These are phyloP conservation scores for Scheffersomyces segobiensis DNA, from an alignment of 1,139 yeast species.

Conservation along the genomic window DNA sequence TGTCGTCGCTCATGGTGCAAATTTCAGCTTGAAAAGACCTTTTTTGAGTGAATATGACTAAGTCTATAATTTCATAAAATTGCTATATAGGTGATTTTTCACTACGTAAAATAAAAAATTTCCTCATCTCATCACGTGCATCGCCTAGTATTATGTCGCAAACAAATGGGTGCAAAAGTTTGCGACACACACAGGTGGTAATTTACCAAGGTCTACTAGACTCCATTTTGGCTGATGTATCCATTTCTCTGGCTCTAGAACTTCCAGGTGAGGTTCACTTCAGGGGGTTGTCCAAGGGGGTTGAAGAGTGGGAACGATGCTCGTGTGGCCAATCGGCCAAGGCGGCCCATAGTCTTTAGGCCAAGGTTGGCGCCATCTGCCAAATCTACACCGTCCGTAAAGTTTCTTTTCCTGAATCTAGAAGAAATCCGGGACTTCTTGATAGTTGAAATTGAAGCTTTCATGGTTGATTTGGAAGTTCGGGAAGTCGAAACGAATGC, in stretches of 20 bases:
- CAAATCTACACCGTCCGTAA: slow-evolving; percentile 14
- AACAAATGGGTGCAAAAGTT: neutral
- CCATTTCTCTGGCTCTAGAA: slow-evolving; percentile 7
- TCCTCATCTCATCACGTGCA: slow-evolving; percentile 14
- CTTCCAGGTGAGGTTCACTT: slow-evolving; percentile 17
- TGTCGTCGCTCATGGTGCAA: slow-evolving; percentile 26
- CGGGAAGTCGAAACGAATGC: slow-evolving; percentile 16
- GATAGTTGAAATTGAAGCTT: slow-evolving; percentile 25
- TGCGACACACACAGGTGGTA: neutral
- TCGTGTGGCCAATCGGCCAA: slow-evolving; percentile 25
- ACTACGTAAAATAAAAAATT: slow-evolving; percentile 3
- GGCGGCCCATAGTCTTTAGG: slow-evolving; percentile 21
- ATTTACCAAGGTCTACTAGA: neutral
- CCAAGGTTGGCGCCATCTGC: slow-evolving; percentile 26
- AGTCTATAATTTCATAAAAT: neutral
- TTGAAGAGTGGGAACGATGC: slow-evolving; percentile 24
- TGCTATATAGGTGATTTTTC: neutral
- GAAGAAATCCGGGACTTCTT: slow-evolving; percentile 24
- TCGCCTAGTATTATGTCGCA: slow-evolving; percentile 2
- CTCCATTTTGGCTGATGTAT: neutral
- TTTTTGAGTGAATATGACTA: neutral
- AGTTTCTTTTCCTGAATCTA: slow-evolving; percentile 18
- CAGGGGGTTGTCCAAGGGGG: slow-evolving; percentile 11
- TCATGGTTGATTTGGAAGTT: slow-evolving; percentile 7
- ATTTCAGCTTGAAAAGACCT: neutral